A percentile compares a stretch with the other conserved stretches of the same genome.
phyloP scores from a whole-genome alignment of 306 rosid species.

The Ochetophila trinervis region DNA sequence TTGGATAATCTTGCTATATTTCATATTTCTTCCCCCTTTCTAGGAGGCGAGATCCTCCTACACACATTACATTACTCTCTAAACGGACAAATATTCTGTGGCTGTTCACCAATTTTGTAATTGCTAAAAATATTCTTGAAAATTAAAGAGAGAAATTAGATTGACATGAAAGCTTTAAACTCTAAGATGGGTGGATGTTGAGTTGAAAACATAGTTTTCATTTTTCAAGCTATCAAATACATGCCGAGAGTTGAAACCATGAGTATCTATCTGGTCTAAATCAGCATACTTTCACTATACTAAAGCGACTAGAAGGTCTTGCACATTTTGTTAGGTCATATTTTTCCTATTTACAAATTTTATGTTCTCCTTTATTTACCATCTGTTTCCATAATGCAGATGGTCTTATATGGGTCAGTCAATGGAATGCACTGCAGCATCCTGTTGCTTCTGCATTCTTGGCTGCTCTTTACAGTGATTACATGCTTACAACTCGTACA shows the following conservation, averaged over 20 bases:
- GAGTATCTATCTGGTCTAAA: neutral
- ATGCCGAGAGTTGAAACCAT: conserved; percentile 3
- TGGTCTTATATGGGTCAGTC: conserved; percentile 81
- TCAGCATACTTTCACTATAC: neutral
- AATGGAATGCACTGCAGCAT: conserved; percentile 94
- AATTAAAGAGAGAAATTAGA: too few species aligned
- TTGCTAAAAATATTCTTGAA: too few species aligned
- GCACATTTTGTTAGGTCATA: neutral
- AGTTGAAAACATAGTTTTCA: neutral
- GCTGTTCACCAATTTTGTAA: too few species aligned
- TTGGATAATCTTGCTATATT: neutral
- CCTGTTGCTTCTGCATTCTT: conserved; percentile 95
- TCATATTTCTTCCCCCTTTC: too few species aligned
- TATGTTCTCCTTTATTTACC: conserved; percentile 5
- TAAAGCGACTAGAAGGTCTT: neutral
- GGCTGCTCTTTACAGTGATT: conserved; percentile 83
- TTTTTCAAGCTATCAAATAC: conserved; percentile 5
- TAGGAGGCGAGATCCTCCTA: too few species aligned
- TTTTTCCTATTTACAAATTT: neutral
- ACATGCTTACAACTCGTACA: conserved; percentile 77
- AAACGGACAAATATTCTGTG: too few species aligned
- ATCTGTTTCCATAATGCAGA: conserved; percentile 35
- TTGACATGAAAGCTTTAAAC: too few species aligned
- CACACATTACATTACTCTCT: too few species aligned
- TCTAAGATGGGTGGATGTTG: too few species aligned